These are phyloP conservation scores for Suhomyces vadensis DNA, from an alignment of 805 yeast genomes.

Conservation along the genomic window DNA sequence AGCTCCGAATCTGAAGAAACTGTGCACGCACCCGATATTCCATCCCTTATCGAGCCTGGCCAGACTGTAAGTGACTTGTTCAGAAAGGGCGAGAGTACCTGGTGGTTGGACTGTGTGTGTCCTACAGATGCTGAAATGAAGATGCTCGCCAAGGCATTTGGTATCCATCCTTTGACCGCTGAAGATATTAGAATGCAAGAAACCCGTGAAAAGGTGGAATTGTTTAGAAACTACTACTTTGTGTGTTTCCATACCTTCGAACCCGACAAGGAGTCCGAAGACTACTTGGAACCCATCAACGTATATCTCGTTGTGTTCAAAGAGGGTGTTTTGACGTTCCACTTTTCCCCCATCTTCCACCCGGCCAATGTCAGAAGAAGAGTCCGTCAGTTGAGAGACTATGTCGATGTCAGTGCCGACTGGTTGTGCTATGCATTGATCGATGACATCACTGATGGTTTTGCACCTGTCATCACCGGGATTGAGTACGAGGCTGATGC, in stretches of 20 bases:
- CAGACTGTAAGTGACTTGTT: constrained; percentile 24
- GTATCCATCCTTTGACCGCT: constrained; percentile 96
- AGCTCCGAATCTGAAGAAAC: constrained; percentile 29
- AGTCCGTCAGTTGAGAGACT: constrained; percentile 31
- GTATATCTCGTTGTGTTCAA: constrained; percentile 30
- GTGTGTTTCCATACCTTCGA: constrained; percentile 97
- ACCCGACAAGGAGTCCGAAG: constrained; percentile 52
- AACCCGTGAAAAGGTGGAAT: constrained; percentile 94
- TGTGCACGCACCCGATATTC: constrained; percentile 28
- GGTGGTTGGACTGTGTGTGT: constrained; percentile 81
- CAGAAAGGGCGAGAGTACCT: constrained; percentile 27
- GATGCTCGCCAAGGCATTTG: constrained; percentile 87
- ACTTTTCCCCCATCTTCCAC: constrained; percentile 28
- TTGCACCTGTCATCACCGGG: constrained; percentile 30
- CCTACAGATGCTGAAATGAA: constrained; percentile 97
- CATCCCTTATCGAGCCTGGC: constrained; percentile 23
- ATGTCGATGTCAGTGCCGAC: constrained; percentile 31
- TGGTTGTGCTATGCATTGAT: constrained; percentile 34
- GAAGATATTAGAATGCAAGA: constrained; percentile 97
- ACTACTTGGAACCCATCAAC: constrained; percentile 32
- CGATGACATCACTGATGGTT: constrained; percentile 33
- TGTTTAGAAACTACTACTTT: constrained; percentile 86
- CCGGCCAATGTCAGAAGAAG: constrained; percentile 31
- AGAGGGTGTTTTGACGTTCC: constrained; percentile 31
- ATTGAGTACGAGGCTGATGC: constrained; percentile 33